These are phyloP conservation scores for Giardia duodenalis DNA, from an alignment of 208 protist genomes.

Conservation along the genomic window DNA sequence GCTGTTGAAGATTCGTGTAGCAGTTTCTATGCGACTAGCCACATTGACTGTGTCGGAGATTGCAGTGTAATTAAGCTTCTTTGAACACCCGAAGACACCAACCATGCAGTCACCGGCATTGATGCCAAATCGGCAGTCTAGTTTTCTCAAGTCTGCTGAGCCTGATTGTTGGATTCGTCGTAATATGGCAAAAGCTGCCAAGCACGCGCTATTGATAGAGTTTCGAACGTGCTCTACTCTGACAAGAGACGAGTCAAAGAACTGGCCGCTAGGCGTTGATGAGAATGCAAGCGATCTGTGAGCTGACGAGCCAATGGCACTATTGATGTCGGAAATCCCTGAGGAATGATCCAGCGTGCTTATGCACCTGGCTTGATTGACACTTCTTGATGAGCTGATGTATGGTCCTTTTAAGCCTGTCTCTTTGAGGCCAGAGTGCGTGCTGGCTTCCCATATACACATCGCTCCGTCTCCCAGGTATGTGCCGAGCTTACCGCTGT, in stretches of 20 bases:
- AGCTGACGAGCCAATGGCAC: neutral
- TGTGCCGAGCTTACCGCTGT: neutral
- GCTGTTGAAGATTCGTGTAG: constrained; percentile 2
- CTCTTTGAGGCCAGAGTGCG: too few species aligned
- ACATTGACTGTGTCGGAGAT: constrained; percentile 4
- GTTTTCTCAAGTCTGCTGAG: neutral
- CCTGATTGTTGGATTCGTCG: neutral
- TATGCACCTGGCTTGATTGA: too few species aligned
- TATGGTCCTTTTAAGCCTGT: neutral
- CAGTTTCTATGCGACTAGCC: neutral
- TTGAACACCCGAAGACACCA: neutral
- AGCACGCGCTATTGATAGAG: neutral
- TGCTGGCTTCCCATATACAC: neutral
- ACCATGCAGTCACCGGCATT: neutral
- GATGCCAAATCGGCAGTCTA: neutral
- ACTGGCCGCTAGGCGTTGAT: neutral
- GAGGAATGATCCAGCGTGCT: too few species aligned
- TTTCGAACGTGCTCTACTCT: neutral
- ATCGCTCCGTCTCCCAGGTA: constrained; percentile 23
- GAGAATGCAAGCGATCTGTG: neutral
- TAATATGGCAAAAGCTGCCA: neutral
- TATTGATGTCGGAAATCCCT: neutral
- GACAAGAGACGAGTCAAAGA: too few species aligned
- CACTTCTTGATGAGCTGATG: too few species aligned
- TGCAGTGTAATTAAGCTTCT: neutral